Base-by-base conservation (phyloP, 768 basidiomycete genomes). In the Cystofilobasidium capitatum region DNA sequence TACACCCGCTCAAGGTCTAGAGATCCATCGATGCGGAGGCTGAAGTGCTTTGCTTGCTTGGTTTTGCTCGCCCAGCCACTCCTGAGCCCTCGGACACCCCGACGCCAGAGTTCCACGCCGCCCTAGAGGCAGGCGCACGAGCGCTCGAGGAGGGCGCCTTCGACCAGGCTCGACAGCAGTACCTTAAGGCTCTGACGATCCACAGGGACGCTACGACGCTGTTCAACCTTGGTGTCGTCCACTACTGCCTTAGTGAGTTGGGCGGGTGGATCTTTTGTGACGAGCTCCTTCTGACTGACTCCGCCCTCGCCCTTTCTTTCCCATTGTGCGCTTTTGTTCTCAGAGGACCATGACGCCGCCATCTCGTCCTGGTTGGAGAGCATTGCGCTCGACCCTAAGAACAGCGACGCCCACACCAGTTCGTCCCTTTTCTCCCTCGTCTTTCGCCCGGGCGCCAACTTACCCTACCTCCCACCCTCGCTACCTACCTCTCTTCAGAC, bases 341-440 rank as follows among this genome's bases (percentile, higher is more conserved):
- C 73, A 92, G 89, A 91, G 83, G 88, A 91, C 75, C 92, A 85
- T 75, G 87, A 89, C 72, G 84, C 87, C 39, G 90, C 90, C 36
- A 91, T 92, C 70, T 78, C 83, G 45, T 84, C 86, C 39, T 92
- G 90, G 90, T 87, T 89, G 70, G 88, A 89, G 72, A 88, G 87
- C 3, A 88, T 91, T 66, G 77, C 82, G 29, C 77, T 91, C 49
- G 88, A 91, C 71, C 90, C 90, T 40, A 83, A 85, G 63, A 90
- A 88, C 73, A 82, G 90, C 31, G 89, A 91, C 75, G 84, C 89
- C 36, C 90, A 92, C 78, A 90, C 88, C 42, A 91, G 90, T 90
- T 76, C 70, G 84, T 80, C 44, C 10, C 58, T 55, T 22, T 40
- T n/a, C 57, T 64, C 66, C 71, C 58, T 72, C 71, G 64, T 58